These are phyloP conservation scores for Fusarium sp. DNA, from an alignment of 2,329 filamentous ascomycete genomes.

Conservation along the genomic window DNA sequence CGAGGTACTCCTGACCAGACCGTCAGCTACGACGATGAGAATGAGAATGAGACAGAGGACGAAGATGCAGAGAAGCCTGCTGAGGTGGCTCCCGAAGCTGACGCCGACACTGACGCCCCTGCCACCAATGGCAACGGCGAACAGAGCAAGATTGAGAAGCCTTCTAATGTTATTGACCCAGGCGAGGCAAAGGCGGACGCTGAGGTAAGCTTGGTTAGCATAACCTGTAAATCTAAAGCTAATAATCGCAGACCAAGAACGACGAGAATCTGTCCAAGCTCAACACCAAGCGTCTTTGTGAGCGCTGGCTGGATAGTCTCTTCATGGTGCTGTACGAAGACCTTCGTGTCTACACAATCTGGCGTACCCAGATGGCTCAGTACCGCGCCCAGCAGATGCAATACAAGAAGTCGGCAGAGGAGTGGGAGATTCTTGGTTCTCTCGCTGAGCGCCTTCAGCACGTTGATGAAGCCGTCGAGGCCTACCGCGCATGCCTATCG, in stretches of 20 bases:
- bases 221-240: slow-evolving; percentile 8
- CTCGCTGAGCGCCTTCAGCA: slow-evolving; percentile 94
- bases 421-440: slow-evolving; percentile 97
- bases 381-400: slow-evolving; percentile 92
- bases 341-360: slow-evolving; percentile 97
- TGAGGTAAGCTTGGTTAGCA: slow-evolving; percentile 63
- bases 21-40: slow-evolving; percentile 59
- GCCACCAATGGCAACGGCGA: slow-evolving; percentile 57
- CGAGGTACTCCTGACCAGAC: slow-evolving; percentile 74
- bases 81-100: slow-evolving; percentile 40
- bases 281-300: slow-evolving; percentile 96
- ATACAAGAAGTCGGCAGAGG: slow-evolving; percentile 95
- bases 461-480: slow-evolving; percentile 89
- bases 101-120: slow-evolving; percentile 46
- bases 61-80: slow-evolving; percentile 49
- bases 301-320: slow-evolving; percentile 96
- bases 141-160: slow-evolving; percentile 73
- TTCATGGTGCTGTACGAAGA: slow-evolving; percentile 99
- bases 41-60: slow-evolving; percentile 47
- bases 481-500: slow-evolving; percentile 87
- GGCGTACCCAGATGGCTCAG: slow-evolving; percentile 97
- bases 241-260: slow-evolving; percentile 64
- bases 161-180: slow-evolving; percentile 80
- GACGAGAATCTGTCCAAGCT: slow-evolving; percentile 87
- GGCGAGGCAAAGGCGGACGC: slow-evolving; percentile 77